Percentiles rank a stretch among this genome's conserved stretches.
Conservation (phyloP, 2,329 filamentous ascomycete species). For the Colletotrichum ledebouriae region DNA sequence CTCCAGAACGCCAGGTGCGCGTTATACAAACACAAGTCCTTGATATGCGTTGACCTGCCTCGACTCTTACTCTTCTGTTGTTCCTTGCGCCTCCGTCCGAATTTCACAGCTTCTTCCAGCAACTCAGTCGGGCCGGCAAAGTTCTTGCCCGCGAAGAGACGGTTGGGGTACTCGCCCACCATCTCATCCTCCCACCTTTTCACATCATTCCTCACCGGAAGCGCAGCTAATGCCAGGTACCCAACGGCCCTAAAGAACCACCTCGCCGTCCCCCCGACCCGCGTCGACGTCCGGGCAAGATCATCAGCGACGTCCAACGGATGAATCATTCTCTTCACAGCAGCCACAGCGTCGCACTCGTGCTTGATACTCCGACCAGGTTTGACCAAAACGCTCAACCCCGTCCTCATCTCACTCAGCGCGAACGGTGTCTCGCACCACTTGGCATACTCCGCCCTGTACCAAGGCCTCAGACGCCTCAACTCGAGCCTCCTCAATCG, state of each 20-base stretch:
- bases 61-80: accelerated
- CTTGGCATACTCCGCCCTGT: not conserved
- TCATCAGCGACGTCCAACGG: not conserved
- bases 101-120: not conserved
- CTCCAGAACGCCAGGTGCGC: slow-evolving; percentile 14
- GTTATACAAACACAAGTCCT: slow-evolving; percentile 17
- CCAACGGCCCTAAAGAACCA: slow-evolving; percentile 18
- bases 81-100: not conserved
- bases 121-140: not conserved
- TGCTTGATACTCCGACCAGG: not conserved
- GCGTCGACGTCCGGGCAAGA: not conserved
- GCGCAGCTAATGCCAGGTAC: slow-evolving; percentile 10
- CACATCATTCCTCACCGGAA: not conserved
- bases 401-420: not conserved
- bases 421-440: slow-evolving; percentile 23
- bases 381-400: not conserved
- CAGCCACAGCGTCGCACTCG: not conserved
- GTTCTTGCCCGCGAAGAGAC: not conserved
- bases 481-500: not conserved
- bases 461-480: slow-evolving; percentile 16
- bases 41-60: not conserved
- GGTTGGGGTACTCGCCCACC: not conserved
- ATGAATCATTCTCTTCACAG: not conserved
- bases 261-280: too few species aligned
- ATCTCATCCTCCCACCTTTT: not conserved